Conservation (phyloP, 306 rosid genomes). For the Delonix regia region DNA sequence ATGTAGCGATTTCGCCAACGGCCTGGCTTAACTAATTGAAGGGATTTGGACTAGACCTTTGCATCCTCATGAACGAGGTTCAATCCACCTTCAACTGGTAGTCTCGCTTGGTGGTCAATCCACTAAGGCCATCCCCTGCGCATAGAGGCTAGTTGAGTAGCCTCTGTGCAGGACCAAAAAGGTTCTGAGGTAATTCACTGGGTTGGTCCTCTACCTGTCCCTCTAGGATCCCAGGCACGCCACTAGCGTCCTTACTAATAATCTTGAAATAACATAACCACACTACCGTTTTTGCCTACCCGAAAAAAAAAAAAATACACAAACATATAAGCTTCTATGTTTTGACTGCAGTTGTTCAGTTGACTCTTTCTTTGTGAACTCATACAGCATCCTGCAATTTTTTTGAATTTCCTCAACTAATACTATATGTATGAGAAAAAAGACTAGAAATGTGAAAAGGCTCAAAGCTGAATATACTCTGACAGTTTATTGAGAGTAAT, state of each 20-base stretch:
- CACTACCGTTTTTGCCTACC: no score
- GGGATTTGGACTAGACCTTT: not conserved
- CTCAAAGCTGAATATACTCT: conserved; percentile 15
- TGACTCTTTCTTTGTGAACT: not conserved
- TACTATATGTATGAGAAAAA: not conserved
- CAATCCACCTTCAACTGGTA: not conserved
- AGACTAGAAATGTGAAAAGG: no score
- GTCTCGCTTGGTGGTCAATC: not conserved
- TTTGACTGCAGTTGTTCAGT: not conserved
- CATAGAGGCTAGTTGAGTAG: not conserved
- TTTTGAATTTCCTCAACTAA: not conserved
- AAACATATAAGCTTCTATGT: not conserved
- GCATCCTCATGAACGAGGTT: not conserved
- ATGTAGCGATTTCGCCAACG: not conserved
- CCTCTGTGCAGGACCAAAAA: not conserved
- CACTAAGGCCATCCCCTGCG: not conserved
- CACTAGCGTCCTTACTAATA: not conserved
- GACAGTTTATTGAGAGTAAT: conserved; percentile 17
- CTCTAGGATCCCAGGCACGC: not conserved
- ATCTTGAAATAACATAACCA: no score
- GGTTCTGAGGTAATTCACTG: not conserved
- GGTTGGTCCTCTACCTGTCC: not conserved
- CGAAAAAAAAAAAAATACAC: no score
- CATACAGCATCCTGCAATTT: conserved; percentile 1
- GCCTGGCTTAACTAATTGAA: not conserved